A percentile compares a stretch with the other conserved stretches of the same genome.
These are phyloP conservation scores for Macrotyloma uniflorum DNA, from an alignment of 306 rosid genomes.

Conservation along the genomic window DNA sequence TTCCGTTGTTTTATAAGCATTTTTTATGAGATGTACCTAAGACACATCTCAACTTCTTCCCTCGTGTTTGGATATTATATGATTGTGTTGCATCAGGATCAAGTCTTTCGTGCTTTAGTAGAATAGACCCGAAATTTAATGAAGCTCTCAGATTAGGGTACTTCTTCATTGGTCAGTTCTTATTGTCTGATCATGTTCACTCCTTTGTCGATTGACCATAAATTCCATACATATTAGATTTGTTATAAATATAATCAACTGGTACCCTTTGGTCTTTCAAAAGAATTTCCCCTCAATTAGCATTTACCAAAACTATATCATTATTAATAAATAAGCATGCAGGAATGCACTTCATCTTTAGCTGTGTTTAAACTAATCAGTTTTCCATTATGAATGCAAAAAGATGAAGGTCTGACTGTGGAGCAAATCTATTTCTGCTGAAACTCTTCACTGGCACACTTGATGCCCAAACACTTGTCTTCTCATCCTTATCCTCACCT, in stretches of 20 bases:
- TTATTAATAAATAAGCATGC: background rate
- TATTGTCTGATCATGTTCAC: conserved; percentile 19
- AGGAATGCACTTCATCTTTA: conserved; percentile 6
- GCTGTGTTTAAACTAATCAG: background rate
- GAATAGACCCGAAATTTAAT: background rate
- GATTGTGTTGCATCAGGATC: background rate
- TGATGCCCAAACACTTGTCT: background rate
- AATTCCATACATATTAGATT: background rate
- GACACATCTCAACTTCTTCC: background rate
- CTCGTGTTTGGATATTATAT: conserved; percentile 3
- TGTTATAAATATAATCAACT: background rate
- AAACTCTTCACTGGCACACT: conserved; percentile 4
- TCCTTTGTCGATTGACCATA: background rate
- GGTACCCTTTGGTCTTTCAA: conserved; percentile 1
- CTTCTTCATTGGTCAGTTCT: background rate
- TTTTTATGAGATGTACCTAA: background rate
- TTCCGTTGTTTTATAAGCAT: conserved; percentile 5
- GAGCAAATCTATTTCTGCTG: background rate
- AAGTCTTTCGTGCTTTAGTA: background rate
- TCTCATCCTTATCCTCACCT: conserved; percentile 5
- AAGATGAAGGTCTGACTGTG: background rate
- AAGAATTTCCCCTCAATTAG: background rate
- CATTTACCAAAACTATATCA: background rate
- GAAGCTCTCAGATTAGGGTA: conserved; percentile 16
- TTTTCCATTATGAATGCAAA: background rate